These are phyloP conservation scores for Pseudocercospora eumusae DNA, from an alignment of 2,329 filamentous ascomycete genomes.

Conservation along the genomic window DNA sequence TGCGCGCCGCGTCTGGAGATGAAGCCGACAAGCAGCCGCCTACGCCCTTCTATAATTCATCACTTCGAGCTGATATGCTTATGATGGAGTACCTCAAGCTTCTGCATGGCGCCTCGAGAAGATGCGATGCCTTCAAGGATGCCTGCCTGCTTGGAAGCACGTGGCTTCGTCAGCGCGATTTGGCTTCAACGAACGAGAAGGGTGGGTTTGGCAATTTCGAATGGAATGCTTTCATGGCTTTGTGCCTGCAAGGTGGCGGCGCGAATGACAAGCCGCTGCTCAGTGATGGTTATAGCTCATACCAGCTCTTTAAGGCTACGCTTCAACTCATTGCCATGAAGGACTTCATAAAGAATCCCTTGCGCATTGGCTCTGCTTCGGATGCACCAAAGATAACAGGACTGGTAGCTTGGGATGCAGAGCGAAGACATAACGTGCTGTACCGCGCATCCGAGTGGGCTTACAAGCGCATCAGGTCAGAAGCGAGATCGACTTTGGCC, in stretches of 20 bases:
- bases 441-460: conserved; percentile 92
- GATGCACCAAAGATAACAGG: conserved; percentile 44
- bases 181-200: conserved; percentile 65
- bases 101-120: conserved; percentile 67
- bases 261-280: conserved; percentile 70
- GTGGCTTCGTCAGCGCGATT: conserved; percentile 87
- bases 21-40: conserved; percentile 47
- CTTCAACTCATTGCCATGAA: conserved; percentile 81
- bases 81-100: conserved; percentile 74
- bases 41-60: conserved; percentile 88
- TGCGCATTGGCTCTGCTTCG: conserved; percentile 48
- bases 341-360: conserved; percentile 66
- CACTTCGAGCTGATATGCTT: conserved; percentile 74
- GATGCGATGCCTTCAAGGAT: conserved; percentile 73
- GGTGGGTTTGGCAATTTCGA: conserved; percentile 95
- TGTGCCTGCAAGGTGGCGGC: conserved; percentile 77
- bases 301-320: conserved; percentile 90
- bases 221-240: conserved; percentile 77
- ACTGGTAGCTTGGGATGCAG: conserved; percentile 77
- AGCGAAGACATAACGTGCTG: conserved; percentile 73
- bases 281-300: conserved; percentile 79
- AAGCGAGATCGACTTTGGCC: conserved; percentile 72
- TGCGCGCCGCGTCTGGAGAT: conserved; percentile 54
- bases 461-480: conserved; percentile 69
- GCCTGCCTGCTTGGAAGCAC: conserved; percentile 81